A percentile compares a stretch with the other conserved stretches of the same genome.
Evolutionary conservation across 345 rosid species (phyloP).

Genomic region (Eutrema yunnanense): DNA sequence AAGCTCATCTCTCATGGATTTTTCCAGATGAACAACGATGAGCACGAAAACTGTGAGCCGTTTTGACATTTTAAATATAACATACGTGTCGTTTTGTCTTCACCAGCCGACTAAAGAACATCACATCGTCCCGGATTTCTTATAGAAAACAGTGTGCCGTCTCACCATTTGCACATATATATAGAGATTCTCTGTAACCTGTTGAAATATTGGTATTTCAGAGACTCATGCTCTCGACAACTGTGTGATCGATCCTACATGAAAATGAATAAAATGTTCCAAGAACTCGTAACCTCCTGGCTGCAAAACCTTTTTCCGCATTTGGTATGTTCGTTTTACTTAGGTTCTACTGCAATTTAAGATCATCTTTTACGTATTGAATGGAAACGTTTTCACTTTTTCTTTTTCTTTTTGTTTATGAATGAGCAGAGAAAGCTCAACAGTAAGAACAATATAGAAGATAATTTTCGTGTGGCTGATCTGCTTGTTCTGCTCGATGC

Average conservation of each 20-base stretch:
- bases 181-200: too few relatives aligned
- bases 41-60: neutral
- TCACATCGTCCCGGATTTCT: neutral
- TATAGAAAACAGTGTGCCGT: constrained; percentile 1
- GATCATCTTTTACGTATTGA: neutral
- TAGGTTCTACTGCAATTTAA: neutral
- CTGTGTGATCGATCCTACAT: too few relatives aligned
- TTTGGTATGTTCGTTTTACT: neutral
- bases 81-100: neutral
- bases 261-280: too few relatives aligned
- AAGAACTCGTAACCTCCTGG: too few relatives aligned
- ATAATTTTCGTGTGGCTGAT: neutral
- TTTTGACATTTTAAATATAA: neutral
- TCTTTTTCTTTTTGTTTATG: neutral
- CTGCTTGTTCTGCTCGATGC: neutral
- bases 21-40: constrained; percentile 9
- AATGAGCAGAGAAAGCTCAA: neutral
- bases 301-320: neutral
- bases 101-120: neutral
- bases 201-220: too few relatives aligned
- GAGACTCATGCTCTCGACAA: too few relatives aligned
- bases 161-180: neutral
- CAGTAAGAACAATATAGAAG: neutral
- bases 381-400: neutral
- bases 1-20: neutral